Evolutionary conservation across 1,284 basidiomycete species (phyloP).

Genomic region (Puccinia hordei): DNA sequence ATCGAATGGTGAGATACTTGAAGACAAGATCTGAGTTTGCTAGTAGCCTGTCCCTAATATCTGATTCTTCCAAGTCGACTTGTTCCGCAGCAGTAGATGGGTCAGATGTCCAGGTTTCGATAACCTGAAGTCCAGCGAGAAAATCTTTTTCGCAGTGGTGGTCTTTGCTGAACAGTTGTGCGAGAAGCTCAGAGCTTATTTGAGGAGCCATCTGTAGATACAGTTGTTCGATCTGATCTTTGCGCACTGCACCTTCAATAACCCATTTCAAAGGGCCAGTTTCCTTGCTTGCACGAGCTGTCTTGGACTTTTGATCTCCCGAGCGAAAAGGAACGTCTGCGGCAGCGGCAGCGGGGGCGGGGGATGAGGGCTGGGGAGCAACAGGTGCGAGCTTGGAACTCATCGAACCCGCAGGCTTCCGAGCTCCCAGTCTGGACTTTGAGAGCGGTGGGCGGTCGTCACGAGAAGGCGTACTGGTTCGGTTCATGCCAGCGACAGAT

Average conservation of each 20-base stretch:
- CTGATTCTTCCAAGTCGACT: constrained; percentile 64
- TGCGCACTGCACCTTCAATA: constrained; percentile 76
- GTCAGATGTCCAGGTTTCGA: constrained; percentile 74
- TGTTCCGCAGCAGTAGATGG: constrained; percentile 67
- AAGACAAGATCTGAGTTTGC: constrained; percentile 89
- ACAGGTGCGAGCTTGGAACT: constrained; percentile 56
- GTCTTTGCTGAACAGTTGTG: constrained; percentile 87
- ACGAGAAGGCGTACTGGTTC: constrained; percentile 58
- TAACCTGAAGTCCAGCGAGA: constrained; percentile 72
- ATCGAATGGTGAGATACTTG: constrained; percentile 89
- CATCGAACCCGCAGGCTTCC: constrained; percentile 56
- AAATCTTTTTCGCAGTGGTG: constrained; percentile 94
- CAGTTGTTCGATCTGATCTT: constrained; percentile 82
- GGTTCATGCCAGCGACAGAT: constrained; percentile 51
- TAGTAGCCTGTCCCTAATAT: constrained; percentile 71
- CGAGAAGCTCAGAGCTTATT: constrained; percentile 73
- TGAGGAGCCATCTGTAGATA: constrained; percentile 89
- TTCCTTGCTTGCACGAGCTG: constrained; percentile 75
- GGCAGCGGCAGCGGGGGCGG: constrained; percentile 60
- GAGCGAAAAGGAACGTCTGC: constrained; percentile 68
- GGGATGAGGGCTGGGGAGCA: constrained; percentile 56
- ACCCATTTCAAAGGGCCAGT: constrained; percentile 62
- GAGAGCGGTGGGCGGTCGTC: constrained; percentile 55
- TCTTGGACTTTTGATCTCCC: constrained; percentile 74
- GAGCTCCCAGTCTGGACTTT: constrained; percentile 53